A percentile compares a stretch with the other conserved stretches of the same genome.
Conservation (phyloP, 2,329 filamentous ascomycete species). For the Aspergillus fumigatiaffinis region DNA sequence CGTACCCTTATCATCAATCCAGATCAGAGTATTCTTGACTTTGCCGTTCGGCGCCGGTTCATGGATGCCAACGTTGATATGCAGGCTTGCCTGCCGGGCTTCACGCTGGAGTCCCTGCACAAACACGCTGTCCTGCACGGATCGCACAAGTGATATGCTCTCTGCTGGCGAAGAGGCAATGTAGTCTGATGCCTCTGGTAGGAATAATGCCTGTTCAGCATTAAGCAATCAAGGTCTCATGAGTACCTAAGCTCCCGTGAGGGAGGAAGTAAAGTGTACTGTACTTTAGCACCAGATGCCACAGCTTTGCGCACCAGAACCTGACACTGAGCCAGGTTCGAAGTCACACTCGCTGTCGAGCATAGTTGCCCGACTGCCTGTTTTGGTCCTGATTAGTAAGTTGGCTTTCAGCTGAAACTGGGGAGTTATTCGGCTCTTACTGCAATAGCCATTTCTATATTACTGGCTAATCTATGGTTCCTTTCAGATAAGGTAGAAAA, state of each 20-base stretch:
- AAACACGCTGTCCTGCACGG: slow-evolving; percentile 65
- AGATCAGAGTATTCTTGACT: slow-evolving; percentile 63
- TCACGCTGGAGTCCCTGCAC: slow-evolving; percentile 69
- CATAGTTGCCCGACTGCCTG: slow-evolving; percentile 88
- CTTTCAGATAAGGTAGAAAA: background rate
- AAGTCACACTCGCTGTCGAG: slow-evolving; percentile 70
- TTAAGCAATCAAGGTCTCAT: slow-evolving; percentile 1
- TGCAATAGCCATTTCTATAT: slow-evolving; percentile 25
- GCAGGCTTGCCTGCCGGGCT: slow-evolving; percentile 60
- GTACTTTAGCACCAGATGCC: slow-evolving; percentile 71
- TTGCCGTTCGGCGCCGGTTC: slow-evolving; percentile 57
- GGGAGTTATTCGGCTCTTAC: slow-evolving; percentile 13
- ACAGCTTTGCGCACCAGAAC: slow-evolving; percentile 69
- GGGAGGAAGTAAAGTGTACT: background rate
- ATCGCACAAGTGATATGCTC: slow-evolving; percentile 65
- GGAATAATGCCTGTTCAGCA: slow-evolving; percentile 65
- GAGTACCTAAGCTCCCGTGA: background rate
- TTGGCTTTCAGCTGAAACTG: background rate
- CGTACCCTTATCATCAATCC: slow-evolving; percentile 59
- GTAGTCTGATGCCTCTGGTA: slow-evolving; percentile 90
- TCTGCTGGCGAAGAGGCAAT: slow-evolving; percentile 67
- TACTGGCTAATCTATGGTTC: background rate
- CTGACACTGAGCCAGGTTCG: slow-evolving; percentile 77
- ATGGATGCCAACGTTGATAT: slow-evolving; percentile 85
- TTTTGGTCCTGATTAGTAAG: slow-evolving; percentile 9